Evolutionary conservation across 1,139 yeast genomes (phyloP).

Genomic region (Blastobotrys capitulatus): DNA sequence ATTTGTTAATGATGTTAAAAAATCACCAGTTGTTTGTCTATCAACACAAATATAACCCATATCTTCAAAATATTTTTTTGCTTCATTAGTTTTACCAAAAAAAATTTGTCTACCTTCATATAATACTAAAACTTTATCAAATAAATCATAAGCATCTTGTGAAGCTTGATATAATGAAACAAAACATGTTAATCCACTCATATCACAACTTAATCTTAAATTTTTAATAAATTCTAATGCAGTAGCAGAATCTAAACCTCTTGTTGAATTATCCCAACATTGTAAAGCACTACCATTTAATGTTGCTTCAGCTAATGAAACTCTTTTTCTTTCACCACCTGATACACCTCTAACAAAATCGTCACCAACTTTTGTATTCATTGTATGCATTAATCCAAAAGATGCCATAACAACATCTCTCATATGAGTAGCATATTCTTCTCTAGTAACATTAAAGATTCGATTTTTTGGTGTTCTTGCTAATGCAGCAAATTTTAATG

Average conservation of each 20-base stretch:
- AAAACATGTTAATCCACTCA: constrained; percentile 55
- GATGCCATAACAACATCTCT: constrained; percentile 68
- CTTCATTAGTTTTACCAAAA: constrained; percentile 57
- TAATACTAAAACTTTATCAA: constrained; percentile 67
- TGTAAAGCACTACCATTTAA: constrained; percentile 58
- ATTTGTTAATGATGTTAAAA: constrained; percentile 69
- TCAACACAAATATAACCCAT: constrained; percentile 72
- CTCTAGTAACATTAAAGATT: constrained; percentile 52
- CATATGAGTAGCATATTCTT: constrained; percentile 55
- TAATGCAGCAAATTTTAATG: constrained; percentile 58
- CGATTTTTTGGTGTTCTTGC: constrained; percentile 64
- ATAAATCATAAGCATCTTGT: constrained; percentile 68
- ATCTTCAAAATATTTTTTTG: constrained; percentile 52
- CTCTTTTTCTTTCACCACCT: constrained; percentile 83
- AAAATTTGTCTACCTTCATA: constrained; percentile 76
- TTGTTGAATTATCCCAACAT: constrained; percentile 72
- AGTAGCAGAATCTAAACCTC: constrained; percentile 72
- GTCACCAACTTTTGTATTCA: constrained; percentile 63
- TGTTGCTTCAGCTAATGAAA: constrained; percentile 66
- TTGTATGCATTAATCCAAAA: constrained; percentile 64
- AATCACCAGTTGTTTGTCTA: constrained; percentile 82
- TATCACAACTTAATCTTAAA: constrained; percentile 55
- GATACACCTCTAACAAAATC: constrained; percentile 74
- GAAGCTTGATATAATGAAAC: constrained; percentile 83
- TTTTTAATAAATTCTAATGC: constrained; percentile 72